Evolutionary conservation across 345 rosid genomes (phyloP), one percentile per base, ranked within the genome.

Genomic region (Linum lewisii): DNA sequence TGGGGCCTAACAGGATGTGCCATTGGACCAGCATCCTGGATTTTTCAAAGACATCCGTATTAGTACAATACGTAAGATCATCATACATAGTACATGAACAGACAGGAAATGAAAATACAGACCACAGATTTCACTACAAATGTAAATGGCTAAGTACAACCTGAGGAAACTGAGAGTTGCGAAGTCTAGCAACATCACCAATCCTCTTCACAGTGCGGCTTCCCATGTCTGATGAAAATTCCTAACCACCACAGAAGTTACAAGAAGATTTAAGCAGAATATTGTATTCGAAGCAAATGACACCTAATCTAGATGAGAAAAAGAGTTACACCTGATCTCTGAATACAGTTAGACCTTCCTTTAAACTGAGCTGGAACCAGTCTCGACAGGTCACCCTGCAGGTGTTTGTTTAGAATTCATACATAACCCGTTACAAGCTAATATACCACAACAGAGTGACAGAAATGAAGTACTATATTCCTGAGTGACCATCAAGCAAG

Each of bases 221-320:
- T 75, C 97, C 99, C 99, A 93, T 84, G 82, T 90, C 99, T 57
- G 97, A 89, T 49, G 97, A 94, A 78, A 94, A 94, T 68, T 94
- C 99, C 97, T 94, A 69, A n/a, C 54, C 21, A 45, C 11, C 25
- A 58, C 23, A 42, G 57, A 61, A 5, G 26, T 16, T 42, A 14
- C 14, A 42, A 36, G 47, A 42, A 6, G 18, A 8, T 4, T 42
- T 11, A 38, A 42, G 47, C 16, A 42, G 15, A 42, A 42, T 23
- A 36, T n/a, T 15, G 54, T 21, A 47, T 25, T 61, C 49, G 53
- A 51, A 60, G 23, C n/a, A 9, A 22, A 50, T 45, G 36, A 36
- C 10, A 42, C 24, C 21, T 19, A 25, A 59, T 51, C 21, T 45
- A 62, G 58, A 50, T 50, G 45, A 58, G 34, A 61, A 2, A 66